Conservation (phyloP, 106 monocot species). For the Phalaenopsis aphrodite region DNA sequence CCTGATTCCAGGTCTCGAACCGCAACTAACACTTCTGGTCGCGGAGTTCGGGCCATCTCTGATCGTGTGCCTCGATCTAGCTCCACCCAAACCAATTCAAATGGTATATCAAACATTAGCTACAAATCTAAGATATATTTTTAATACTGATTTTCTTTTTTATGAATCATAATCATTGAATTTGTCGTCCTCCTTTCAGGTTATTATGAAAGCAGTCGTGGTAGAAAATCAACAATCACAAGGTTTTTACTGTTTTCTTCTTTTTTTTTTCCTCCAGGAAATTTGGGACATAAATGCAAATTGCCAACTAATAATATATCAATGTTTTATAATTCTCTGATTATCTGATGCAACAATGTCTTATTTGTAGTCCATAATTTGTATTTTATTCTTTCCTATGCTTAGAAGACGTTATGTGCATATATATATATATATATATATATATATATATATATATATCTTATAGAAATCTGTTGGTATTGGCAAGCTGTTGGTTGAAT, state of each 20-base stretch:
- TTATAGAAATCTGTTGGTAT: background rate
- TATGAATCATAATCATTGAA: slow-evolving; percentile 1
- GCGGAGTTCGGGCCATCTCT: slow-evolving; percentile 32
- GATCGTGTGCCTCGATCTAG: slow-evolving; percentile 31
- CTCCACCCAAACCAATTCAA: slow-evolving; percentile 28
- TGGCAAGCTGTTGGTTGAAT: background rate
- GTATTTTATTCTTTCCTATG: background rate
- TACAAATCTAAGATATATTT: background rate
- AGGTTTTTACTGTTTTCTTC: slow-evolving; percentile 18
- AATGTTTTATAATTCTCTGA: background rate
- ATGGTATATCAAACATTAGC: slow-evolving; percentile 19
- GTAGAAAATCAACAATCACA: slow-evolving; percentile 16
- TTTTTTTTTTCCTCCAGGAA: background rate
- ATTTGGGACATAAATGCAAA: background rate
- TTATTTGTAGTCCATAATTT: background rate
- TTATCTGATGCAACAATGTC: background rate
- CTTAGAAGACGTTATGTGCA: background rate
- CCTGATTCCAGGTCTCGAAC: slow-evolving; percentile 48
- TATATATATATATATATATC: background rate
- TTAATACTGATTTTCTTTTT: background rate
- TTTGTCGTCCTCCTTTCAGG: slow-evolving; percentile 2
- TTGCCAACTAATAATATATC: background rate
- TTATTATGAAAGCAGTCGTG: slow-evolving; percentile 26
- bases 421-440: background rate
- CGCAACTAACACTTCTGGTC: slow-evolving; percentile 28